Evolutionary conservation across 2,329 filamentous ascomycete genomes (phyloP), one percentile per base, ranked within the genome.

Genomic region (Penicillium nordicum): DNA sequence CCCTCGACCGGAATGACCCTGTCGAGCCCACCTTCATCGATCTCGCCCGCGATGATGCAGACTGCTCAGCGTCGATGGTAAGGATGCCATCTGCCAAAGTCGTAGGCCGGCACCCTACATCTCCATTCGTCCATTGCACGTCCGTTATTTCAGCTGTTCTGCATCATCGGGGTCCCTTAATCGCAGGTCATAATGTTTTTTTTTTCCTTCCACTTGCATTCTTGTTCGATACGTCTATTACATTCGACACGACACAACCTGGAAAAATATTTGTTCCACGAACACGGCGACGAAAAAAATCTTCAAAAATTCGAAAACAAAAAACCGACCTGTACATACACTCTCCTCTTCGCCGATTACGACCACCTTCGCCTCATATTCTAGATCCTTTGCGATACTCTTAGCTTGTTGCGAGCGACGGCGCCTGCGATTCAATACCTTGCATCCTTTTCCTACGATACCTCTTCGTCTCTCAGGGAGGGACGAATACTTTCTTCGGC

Each of bases 1-100:
- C 94, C 94, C 53, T 89, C 85, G 66, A 97, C 93, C 55, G 92
- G 94, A 70, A 86, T 92, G 74, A 84, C 86, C 70, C 88, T 97
- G 80, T 87, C 91, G 55, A 96, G 91, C 79, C 93, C 93, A 65
- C 91, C 93, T 27, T 88, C 88, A 60, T 86, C 83, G 63, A 82
- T 87, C 69, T 86, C 84, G 54, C 85, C 85, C 57, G 82, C 79
- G 71, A 81, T 84, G 78, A 82, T 84, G 80, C 84, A 86, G 78
- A 67, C 70, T 59, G 69, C 66, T 60, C 73, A 76, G 62, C 74
- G 73, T 59, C 73, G 74, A 64, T 76, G 74, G 74, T 77, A 66
- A 75, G 58, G 53, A 46, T 56, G 38, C 52, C 46, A 55, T 62
- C 41, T 62, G 61, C 50, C 59, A 53, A 63, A 49, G 63, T 63